Conservation (phyloP, 139 green algal species). For the Tetraselmis chui region DNA sequence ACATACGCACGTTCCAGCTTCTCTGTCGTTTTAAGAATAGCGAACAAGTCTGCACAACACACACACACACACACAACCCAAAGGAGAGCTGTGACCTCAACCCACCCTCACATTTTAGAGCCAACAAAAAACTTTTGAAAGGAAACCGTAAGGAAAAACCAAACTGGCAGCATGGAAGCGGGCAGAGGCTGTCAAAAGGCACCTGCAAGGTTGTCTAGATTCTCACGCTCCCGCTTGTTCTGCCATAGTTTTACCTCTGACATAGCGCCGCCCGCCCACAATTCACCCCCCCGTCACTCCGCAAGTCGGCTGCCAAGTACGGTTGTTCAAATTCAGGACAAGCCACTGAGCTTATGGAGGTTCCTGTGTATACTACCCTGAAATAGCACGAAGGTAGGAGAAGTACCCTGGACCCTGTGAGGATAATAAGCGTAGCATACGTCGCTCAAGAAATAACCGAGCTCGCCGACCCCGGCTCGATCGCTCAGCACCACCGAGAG, state of each 20-base stretch:
- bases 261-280: not conserved
- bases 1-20: slow-evolving; percentile 85
- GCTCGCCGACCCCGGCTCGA: too few species aligned
- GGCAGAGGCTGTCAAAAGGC: not conserved
- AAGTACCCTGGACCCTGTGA: too few species aligned
- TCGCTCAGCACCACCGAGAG: too few species aligned
- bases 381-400: too few species aligned
- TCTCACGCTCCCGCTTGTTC: slow-evolving; percentile 69
- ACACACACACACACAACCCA: not conserved
- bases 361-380: too few species aligned
- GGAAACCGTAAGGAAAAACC: not conserved
- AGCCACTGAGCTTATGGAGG: too few species aligned
- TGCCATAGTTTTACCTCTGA: slow-evolving; percentile 50
- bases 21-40: slow-evolving; percentile 89
- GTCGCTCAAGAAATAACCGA: too few species aligned
- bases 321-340: too few species aligned
- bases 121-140: not conserved
- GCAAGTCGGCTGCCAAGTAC: too few species aligned
- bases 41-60: slow-evolving; percentile 72
- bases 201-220: slow-evolving; percentile 71
- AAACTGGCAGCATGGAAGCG: not conserved
- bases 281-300: too few species aligned
- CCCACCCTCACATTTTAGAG: not conserved
- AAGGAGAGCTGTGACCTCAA: not conserved
- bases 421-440: too few species aligned